A percentile compares a stretch with the other conserved stretches of the same genome.
phyloP scores from a whole-genome alignment of 2,329 filamentous ascomycete species.

The Metarhizium sp. region DNA sequence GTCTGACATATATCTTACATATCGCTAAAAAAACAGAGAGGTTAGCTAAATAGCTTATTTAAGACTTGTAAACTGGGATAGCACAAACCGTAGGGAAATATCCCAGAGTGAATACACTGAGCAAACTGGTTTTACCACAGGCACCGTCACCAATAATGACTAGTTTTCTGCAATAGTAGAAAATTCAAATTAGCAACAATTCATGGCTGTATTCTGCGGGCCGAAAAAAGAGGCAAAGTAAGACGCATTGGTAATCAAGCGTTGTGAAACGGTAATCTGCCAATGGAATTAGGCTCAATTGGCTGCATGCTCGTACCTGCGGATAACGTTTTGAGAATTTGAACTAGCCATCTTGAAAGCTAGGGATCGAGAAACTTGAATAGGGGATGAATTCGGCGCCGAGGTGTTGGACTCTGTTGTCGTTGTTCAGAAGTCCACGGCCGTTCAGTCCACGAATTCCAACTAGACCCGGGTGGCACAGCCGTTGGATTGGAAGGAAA shows the following conservation, averaged over 20 bases:
- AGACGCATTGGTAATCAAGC: not conserved
- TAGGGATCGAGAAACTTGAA: constrained; percentile 8
- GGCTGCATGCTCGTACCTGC: constrained; percentile 42
- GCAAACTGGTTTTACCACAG: constrained; percentile 93
- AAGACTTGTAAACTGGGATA: constrained; percentile 3
- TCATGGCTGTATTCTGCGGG: not conserved
- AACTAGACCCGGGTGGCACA: not conserved
- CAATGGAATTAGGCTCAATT: not conserved
- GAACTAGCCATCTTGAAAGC: constrained; percentile 30
- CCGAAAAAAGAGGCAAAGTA: not conserved
- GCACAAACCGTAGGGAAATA: constrained; percentile 90
- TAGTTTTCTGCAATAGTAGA: constrained; percentile 58
- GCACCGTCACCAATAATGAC: constrained; percentile 97
- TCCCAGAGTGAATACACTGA: constrained; percentile 95
- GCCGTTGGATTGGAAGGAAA: not conserved
- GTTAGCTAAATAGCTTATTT: constrained; percentile 14
- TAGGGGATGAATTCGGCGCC: not conserved
- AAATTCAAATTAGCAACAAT: not conserved
- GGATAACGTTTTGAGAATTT: constrained; percentile 48
- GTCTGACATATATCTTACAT: constrained; percentile 32
- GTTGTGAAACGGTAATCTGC: not conserved
- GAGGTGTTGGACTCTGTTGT: not conserved
- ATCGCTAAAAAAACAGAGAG: constrained; percentile 36
- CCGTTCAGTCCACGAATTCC: not conserved
- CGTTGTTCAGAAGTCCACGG: not conserved